Conservation (phyloP, 2,329 filamentous ascomycete species). For the Chaetomium olivaceum region DNA sequence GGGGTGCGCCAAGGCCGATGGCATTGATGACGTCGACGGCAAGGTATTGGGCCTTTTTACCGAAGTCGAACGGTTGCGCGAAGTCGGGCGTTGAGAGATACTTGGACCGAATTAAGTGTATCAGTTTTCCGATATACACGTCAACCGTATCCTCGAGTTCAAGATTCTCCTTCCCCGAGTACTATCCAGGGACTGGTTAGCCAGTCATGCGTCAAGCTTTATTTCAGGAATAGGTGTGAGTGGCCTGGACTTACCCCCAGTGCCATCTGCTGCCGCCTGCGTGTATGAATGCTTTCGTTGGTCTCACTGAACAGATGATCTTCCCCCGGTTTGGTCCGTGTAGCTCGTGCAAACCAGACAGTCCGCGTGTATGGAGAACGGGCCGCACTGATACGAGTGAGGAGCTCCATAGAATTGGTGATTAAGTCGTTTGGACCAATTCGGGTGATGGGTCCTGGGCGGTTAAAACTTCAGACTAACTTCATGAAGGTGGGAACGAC, state of each 20-base stretch:
- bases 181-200: conserved; percentile 38
- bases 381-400: conserved; percentile 21
- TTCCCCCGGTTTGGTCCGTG: neutral
- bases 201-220: neutral
- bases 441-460: conserved; percentile 21
- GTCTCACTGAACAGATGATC: conserved; percentile 55
- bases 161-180: conserved; percentile 56
- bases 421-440: conserved; percentile 26
- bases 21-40: conserved; percentile 58
- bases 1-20: conserved; percentile 52
- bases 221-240: too few species aligned
- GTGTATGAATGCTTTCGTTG: conserved; percentile 49
- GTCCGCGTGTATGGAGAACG: conserved; percentile 20
- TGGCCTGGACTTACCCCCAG: conserved; percentile 44
- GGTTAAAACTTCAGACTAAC: neutral
- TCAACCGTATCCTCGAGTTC: conserved; percentile 54
- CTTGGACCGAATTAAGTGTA: conserved; percentile 50
- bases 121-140: conserved; percentile 45
- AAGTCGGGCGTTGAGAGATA: conserved; percentile 36
- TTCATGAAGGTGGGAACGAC: too few species aligned
- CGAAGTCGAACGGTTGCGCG: neutral
- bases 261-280: conserved; percentile 50
- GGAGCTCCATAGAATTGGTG: conserved; percentile 21
- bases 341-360: conserved; percentile 30
- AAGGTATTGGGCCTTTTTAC: conserved; percentile 50